Evolutionary conservation across 148 eudicot species (phyloP), one percentile per base, ranked within the genome.

Genomic region (Euryodendron excelsum): DNA sequence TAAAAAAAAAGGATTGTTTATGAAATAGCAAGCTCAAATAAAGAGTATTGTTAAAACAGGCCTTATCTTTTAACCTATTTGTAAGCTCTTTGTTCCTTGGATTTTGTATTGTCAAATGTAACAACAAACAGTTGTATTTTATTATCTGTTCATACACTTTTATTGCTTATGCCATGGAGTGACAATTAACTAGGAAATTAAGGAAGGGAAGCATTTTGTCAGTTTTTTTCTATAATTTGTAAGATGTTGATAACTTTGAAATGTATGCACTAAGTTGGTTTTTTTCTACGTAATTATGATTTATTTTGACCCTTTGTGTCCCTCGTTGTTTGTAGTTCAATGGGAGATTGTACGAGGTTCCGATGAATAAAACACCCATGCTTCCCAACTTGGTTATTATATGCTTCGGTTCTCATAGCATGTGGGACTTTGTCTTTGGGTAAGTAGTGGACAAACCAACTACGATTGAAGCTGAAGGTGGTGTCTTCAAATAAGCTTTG

Each of bases 401-500:
- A 34, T 53, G 44, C 76, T 52, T 21, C 14, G 14, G 44, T 12
- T 3, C 18, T 30, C 1, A 1, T 8, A 18, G 59, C 60, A 0
- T 18, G 28, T 15, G 74, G 23, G 59, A 45, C 21, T 36, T 21
- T 0, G 1, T 17, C 4, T n/a, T 71, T 48, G 12, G 3, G 44
- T 28, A 33, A 31, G 20, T 33, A 65, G 30, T n/a, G 30, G 30
- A 39, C 52, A 39, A 53, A n/a, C 39, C 47, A 55, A 34, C 61
- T 31, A 55, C 63, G 0, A 3, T 30, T 34, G 76, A 36, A 52
- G 37, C n/a, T 58, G 45, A 53, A 65, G 25, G 41, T 37, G 45
- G 77, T 66, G 53, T 41, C 62, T 21, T 65, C 53, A 14, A 71
- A 59, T n/a, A 28, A 41, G 56, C 65, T 36, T 30, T 34, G 72